Percentiles rank a stretch among this genome's conserved stretches.
Evolutionary conservation across 495 filamentous ascomycete species (phyloP).

Genomic region (Penicillium crystallinum): DNA sequence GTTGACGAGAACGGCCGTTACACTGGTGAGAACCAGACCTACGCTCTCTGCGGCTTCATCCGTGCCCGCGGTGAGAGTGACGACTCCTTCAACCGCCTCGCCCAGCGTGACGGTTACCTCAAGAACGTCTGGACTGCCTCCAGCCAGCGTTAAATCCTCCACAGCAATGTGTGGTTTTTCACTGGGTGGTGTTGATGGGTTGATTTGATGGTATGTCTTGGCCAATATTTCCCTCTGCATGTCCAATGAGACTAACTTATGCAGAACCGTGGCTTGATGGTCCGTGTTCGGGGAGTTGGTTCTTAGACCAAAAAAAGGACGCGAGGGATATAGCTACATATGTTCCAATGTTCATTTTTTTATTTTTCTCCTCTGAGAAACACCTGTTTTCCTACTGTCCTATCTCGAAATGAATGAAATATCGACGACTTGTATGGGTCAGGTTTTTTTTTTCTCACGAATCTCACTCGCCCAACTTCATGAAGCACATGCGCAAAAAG

Average conservation of each 20-base stretch:
- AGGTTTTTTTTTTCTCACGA: slow-evolving; percentile 17
- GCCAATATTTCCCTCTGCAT: background rate
- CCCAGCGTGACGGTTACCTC: slow-evolving; percentile 91
- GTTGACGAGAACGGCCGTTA: slow-evolving; percentile 95
- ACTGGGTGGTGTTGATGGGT: slow-evolving; percentile 25
- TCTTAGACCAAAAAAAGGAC: slow-evolving; percentile 18
- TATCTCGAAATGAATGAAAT: slow-evolving; percentile 34
- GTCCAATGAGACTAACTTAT: background rate
- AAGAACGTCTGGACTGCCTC: slow-evolving; percentile 89
- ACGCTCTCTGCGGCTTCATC: slow-evolving; percentile 96
- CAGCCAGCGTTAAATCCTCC: slow-evolving; percentile 57
- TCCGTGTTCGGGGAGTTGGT: slow-evolving; percentile 29
- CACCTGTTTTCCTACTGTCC: slow-evolving; percentile 28
- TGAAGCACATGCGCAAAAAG: slow-evolving; percentile 10
- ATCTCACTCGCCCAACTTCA: slow-evolving; percentile 7
- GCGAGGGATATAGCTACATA: slow-evolving; percentile 14
- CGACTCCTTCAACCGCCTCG: slow-evolving; percentile 89
- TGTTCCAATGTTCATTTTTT: slow-evolving; percentile 20
- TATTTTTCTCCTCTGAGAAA: slow-evolving; percentile 17
- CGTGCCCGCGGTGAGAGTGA: slow-evolving; percentile 96
- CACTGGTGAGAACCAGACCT: slow-evolving; percentile 95
- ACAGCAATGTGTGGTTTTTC: slow-evolving; percentile 13
- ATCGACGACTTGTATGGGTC: slow-evolving; percentile 29
- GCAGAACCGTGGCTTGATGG: slow-evolving; percentile 27
- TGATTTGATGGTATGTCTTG: slow-evolving; percentile 29